phyloP scores from a whole-genome alignment of 352 stramenopile genomes.

The Globisporangium alternatum region DNA sequence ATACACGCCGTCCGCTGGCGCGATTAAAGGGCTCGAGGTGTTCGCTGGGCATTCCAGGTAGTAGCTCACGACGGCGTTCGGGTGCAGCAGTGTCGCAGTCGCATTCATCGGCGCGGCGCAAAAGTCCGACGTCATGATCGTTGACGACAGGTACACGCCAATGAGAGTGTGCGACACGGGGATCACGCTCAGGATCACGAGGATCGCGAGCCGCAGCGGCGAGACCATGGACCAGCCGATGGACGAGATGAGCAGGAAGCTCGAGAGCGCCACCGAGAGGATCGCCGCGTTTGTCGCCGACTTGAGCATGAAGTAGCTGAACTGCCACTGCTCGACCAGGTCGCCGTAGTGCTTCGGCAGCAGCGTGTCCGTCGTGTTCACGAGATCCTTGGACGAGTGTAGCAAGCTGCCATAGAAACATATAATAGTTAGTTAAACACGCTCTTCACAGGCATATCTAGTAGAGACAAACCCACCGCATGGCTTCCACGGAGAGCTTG shows the following conservation, averaged over 20 bases:
- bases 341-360: conserved; percentile 59
- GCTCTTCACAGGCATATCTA: too few relatives aligned
- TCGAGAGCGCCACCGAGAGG: conserved; percentile 61
- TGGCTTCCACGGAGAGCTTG: conserved; percentile 57
- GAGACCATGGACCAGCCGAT: conserved; percentile 81
- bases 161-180: conserved; percentile 80
- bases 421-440: background rate
- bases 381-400: conserved; percentile 51
- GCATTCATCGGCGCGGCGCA: conserved; percentile 68
- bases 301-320: conserved; percentile 82
- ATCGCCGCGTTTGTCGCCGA: conserved; percentile 80
- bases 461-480: conserved; percentile 28
- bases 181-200: conserved; percentile 72
- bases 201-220: conserved; percentile 67
- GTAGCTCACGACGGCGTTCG: conserved; percentile 48
- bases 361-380: conserved; percentile 44
- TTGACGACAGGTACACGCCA: conserved; percentile 73
- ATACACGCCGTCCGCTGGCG: conserved; percentile 27
- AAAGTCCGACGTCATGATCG: conserved; percentile 80
- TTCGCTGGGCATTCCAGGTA: conserved; percentile 66
- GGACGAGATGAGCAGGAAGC: conserved; percentile 75
- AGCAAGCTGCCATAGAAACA: conserved; percentile 29
- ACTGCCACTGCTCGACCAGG: conserved; percentile 56
- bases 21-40: conserved; percentile 41
- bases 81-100: conserved; percentile 53